Evolutionary conservation across 805 yeast species (phyloP), one percentile per base, ranked within the genome.

Genomic region (Grigorovia humatica): DNA sequence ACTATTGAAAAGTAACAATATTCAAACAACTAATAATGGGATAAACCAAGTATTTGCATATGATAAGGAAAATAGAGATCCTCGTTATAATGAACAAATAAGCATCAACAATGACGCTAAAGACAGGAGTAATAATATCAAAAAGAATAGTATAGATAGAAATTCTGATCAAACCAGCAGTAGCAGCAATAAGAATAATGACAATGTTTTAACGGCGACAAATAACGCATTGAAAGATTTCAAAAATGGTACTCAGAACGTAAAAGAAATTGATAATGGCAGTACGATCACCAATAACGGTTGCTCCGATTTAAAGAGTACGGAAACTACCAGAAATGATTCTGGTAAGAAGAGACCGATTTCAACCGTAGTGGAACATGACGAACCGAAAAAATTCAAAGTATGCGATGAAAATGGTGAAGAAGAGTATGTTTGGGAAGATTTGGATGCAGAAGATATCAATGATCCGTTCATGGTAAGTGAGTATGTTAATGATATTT

Each of bases 381-480:
- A 63, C 2, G 59, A 58, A 17, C 69, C 69, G 23, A 67, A 67
- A 47, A 67, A 67, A 50, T 65, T 65, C 49, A 67, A 65, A 54
- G 64, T 63, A 2, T 60, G 65, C 47, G 58, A 55, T 38, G 68
- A 57, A 45, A 59, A 65, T 51, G 69, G 68, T n/a, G 59, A 58
- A 47, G 65, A 60, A 54, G 72, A 68, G 45, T 71, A 69, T 48
- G 70, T 69, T 47, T 73, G 89, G 88, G 89, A 84, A 62, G 91
- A 85, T 67, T 70, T 85, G 50, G 95, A 85, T 64, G 85, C 81
- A 46, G 91, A 84, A 62, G 95, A 85, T 65, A 67, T 72, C 47
- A 86, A 83, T 62, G 95, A 85, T 66, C 91, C 91, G 19, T 70
- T 87, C 55, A 90, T 91, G 96, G 97, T 87, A 35, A 80, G 89